Evolutionary conservation across 306 rosid species (phyloP).

Genomic region (Medicago lupulina): DNA sequence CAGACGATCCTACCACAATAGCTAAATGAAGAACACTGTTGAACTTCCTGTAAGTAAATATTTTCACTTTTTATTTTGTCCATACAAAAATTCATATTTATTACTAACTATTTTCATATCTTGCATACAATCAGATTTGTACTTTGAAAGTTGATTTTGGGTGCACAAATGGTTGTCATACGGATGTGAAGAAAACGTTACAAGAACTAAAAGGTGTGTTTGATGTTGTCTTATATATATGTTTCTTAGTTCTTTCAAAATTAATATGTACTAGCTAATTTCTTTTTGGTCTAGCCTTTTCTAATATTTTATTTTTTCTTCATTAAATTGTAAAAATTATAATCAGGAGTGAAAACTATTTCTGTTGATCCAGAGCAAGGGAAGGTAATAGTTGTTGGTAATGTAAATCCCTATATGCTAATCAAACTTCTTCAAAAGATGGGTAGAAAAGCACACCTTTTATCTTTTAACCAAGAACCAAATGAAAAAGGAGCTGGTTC

Average conservation of each 20-base stretch:
- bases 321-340: neutral
- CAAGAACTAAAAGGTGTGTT: constrained; percentile 29
- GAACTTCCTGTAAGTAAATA: neutral
- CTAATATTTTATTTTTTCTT: neutral
- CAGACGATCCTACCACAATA: no score
- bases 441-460: constrained; percentile 39
- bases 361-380: constrained; percentile 37
- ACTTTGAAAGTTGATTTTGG: constrained; percentile 40
- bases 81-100: neutral
- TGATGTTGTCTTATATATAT: neutral
- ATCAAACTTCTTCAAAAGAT: constrained; percentile 35
- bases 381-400: constrained; percentile 22
- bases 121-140: constrained; percentile 11
- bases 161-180: constrained; percentile 21
- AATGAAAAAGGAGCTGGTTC: neutral
- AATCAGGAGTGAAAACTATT: constrained; percentile 37
- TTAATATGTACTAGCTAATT: neutral
- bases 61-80: neutral
- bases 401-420: constrained; percentile 29
- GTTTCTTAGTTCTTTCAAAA: no score
- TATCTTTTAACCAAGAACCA: constrained; percentile 21
- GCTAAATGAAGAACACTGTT: neutral
- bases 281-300: neutral
- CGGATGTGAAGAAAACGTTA: constrained; percentile 29
- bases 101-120: neutral